Conservation (phyloP, 202 grass and related monocot genomes). For the Bolboschoenoplectus hybrid region DNA sequence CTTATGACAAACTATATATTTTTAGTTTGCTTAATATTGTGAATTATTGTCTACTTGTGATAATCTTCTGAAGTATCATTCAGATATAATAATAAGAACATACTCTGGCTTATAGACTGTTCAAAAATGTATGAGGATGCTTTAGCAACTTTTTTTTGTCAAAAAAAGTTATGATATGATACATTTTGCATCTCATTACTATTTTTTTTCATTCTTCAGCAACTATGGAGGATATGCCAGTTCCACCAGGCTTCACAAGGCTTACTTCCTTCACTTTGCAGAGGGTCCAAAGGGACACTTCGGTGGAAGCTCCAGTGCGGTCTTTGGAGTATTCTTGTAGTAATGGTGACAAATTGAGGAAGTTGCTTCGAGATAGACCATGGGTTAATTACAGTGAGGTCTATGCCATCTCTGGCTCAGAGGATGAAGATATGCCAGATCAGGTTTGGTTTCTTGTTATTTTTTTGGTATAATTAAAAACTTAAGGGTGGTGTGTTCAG, state of each 20-base stretch:
- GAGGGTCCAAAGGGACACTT: slow-evolving; percentile 28
- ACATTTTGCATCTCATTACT: background rate
- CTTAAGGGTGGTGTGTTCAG: background rate
- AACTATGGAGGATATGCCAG: slow-evolving; percentile 27
- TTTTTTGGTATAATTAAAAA: slow-evolving; percentile 9
- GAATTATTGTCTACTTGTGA: background rate
- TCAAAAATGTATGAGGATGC: background rate
- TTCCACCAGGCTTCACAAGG: slow-evolving; percentile 47
- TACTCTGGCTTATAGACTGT: background rate
- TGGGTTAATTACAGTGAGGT: slow-evolving; percentile 72
- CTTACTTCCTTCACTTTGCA: slow-evolving; percentile 42
- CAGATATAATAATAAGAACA: background rate
- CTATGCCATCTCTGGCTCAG: slow-evolving; percentile 44
- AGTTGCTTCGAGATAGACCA: slow-evolving; percentile 72
- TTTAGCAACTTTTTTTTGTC: background rate
- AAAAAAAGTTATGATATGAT: background rate
- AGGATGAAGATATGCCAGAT: slow-evolving; percentile 55
- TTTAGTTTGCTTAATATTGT: background rate
- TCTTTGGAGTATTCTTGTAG: background rate
- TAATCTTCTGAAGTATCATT: background rate
- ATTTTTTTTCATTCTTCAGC: background rate
- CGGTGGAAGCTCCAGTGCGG: background rate
- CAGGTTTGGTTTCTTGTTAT: slow-evolving; percentile 29
- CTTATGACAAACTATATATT: background rate
- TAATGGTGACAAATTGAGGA: slow-evolving; percentile 53